Evolutionary conservation across 305 asterid species (phyloP), one percentile per base, ranked within the genome.

Genomic region (Fraxinus sp.): DNA sequence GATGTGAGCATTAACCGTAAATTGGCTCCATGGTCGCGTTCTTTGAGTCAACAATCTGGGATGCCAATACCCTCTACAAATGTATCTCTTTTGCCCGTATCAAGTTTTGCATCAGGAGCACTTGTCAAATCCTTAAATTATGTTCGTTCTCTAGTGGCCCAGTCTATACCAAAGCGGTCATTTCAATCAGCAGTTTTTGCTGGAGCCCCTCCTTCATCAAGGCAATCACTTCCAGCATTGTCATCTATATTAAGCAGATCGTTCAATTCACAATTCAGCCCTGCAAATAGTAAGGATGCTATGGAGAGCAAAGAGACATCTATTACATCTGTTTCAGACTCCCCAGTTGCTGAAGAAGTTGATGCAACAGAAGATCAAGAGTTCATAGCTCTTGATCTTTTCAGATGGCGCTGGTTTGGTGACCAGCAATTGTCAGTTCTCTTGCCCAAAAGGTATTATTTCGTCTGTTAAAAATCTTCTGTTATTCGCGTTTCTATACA

Each of bases 181-280:
- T 94, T 96, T 85, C 98, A 94, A 78, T 93, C 98, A 75, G 99
- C 99, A 84, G 97, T 94, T 81, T 93, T 96, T 89, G 94, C 97
- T 80, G 99, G 99, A 83, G 97, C 98, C 68, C 92, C 93, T 52
- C 84, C 94, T 77, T 90, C 94, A 78, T 94, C 98, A 80, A 91
- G 98, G 85, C 99, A 94, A 88, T 82, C 96, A 59, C 94, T 96
- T 88, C 99, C 98, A 76, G 75, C 97, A 14, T 80, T 96, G 81
- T 96, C 99, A 71, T 91, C 98, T 79, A 89, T 96, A 81, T 91
- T 96, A 92, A 96, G 98, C 90, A 93, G 80, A 88, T 96, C 99
- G 64, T 93, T 93, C 90, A 96, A 92, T 88, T 89, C 97, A 79
- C 99, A 96, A 59, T 86, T 96, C 80, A 88, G 81, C 88, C 97